A percentile compares a stretch with the other conserved stretches of the same genome.
Conservation (phyloP, 495 filamentous ascomycete genomes). For the Aspergillus affinis region DNA sequence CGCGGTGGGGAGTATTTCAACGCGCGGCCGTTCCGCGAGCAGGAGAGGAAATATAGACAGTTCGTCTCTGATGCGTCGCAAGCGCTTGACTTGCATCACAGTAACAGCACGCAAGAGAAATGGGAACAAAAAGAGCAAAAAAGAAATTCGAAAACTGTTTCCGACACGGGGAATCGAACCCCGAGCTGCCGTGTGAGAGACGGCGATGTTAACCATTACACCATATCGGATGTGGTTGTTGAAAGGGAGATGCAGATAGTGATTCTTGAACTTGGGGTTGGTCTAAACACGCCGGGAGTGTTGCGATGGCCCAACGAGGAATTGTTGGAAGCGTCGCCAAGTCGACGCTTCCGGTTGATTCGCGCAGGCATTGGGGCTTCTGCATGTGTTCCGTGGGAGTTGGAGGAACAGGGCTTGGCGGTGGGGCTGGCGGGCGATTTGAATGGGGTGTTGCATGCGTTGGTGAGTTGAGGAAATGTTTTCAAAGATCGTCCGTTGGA, state of each 20-base stretch:
- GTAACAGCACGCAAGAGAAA: not conserved
- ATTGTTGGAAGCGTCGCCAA: slow-evolving; percentile 15
- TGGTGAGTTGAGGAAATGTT: slow-evolving; percentile 2
- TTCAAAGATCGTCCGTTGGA: not conserved
- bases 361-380: slow-evolving; percentile 26
- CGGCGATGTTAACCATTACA: slow-evolving; percentile 36
- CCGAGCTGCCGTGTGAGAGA: slow-evolving; percentile 35
- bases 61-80: slow-evolving; percentile 1
- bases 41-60: slow-evolving; percentile 16
- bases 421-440: slow-evolving; percentile 20
- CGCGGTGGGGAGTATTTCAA: slow-evolving; percentile 27
- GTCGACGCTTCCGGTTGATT: slow-evolving; percentile 16
- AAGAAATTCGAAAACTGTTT: slow-evolving; percentile 2
- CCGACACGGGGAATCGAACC: slow-evolving; percentile 37
- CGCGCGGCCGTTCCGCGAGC: slow-evolving; percentile 13
- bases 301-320: slow-evolving; percentile 30
- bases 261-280: slow-evolving; percentile 28
- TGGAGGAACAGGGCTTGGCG: slow-evolving; percentile 22
- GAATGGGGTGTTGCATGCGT: slow-evolving; percentile 6
- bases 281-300: slow-evolving; percentile 29
- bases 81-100: too few species aligned
- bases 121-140: not conserved
- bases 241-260: slow-evolving; percentile 5
- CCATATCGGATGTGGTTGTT: slow-evolving; percentile 26
- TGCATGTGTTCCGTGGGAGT: slow-evolving; percentile 25